Evolutionary conservation across 352 stramenopile species (phyloP).

Genomic region (Pythium brachiatum): DNA sequence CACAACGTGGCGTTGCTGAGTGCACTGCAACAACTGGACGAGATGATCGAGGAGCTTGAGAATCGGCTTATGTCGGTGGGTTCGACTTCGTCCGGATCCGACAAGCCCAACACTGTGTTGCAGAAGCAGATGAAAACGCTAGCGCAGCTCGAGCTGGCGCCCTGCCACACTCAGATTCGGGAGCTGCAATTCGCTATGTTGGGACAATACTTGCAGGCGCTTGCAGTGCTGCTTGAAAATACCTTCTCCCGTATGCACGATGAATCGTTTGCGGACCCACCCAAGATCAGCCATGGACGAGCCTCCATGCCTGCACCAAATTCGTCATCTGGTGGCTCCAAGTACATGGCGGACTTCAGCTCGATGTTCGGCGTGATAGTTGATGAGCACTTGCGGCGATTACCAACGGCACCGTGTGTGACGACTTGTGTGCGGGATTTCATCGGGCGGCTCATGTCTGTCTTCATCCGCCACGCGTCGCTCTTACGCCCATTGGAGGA

Average conservation of each 20-base stretch:
- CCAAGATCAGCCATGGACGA: slow-evolving; percentile 16
- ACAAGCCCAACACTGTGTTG: slow-evolving; percentile 20
- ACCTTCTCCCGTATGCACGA: slow-evolving; percentile 84
- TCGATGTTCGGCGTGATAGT: slow-evolving; percentile 59
- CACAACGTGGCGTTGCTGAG: slow-evolving; percentile 82
- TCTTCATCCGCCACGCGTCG: slow-evolving; percentile 76
- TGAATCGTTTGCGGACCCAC: slow-evolving; percentile 67
- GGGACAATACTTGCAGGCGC: slow-evolving; percentile 65
- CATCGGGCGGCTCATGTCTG: slow-evolving; percentile 63
- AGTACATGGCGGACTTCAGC: slow-evolving; percentile 81
- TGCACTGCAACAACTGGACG: slow-evolving; percentile 61
- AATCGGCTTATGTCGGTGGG: slow-evolving; percentile 32
- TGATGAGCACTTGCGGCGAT: slow-evolving; percentile 69
- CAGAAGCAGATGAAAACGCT: slow-evolving; percentile 42
- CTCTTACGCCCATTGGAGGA: slow-evolving; percentile 73
- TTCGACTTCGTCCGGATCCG: not conserved
- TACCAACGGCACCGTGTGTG: slow-evolving; percentile 52
- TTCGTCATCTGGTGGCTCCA: slow-evolving; percentile 43
- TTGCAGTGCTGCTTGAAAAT: slow-evolving; percentile 51
- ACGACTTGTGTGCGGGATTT: slow-evolving; percentile 63
- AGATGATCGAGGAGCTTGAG: slow-evolving; percentile 54
- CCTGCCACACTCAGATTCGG: slow-evolving; percentile 50
- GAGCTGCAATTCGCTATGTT: slow-evolving; percentile 61
- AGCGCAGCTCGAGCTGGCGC: slow-evolving; percentile 34
- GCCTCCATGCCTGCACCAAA: slow-evolving; percentile 3